Base-by-base conservation (phyloP, 2,329 filamentous ascomycete species). In the Alternaria sp. region DNA sequence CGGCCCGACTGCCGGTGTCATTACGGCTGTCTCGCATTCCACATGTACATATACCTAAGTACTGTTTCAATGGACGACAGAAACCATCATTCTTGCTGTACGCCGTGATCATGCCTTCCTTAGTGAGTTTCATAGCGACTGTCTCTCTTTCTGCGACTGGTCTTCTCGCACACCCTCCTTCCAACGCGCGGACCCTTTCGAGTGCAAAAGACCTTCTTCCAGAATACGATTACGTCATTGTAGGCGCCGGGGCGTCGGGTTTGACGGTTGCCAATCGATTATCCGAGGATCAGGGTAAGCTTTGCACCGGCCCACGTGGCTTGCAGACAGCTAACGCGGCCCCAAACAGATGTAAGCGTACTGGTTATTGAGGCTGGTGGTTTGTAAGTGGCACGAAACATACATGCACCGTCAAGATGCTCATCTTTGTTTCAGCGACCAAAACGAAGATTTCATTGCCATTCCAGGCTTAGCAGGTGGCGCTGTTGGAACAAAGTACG, bases 241-340 rank as follows among this genome's bases (percentile, higher is more conserved):
- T 72, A 33, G 71, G 71, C 31, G 71, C 60, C 17, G 70, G 70
- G 23, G 62, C 70, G 17, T 61, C 66, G 11, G 71, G 71, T 28
- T 60, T 73, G 17, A 71, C 69, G 1, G 70, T 73, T 33, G 71
- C 69, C 37, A 73, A 72, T 56, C 64, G 70, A 31, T 61, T 73
- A 24, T 68, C 69, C 14, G 70, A 73, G 42, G 46, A 70, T 37
- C 31, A 53, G 14, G 33, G 68, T 70, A 53, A 13, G 62, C 11
- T 31, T 28, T 28, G 21, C 11, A n/a, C 23, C 17, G 4, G 5
- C 14, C 17, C 8, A 13, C 23, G 1, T 21, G 4, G 11, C 23
- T 9, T 17, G 34, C 28, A 28, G 4, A 17, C 26, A 26, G 13
- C 49, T 60, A 40, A 60, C 31, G 40, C 8, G 6, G 14, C 11